These are phyloP conservation scores for Botrytis fragariae DNA, from an alignment of 2,329 filamentous ascomycete species.

Conservation along the genomic window DNA sequence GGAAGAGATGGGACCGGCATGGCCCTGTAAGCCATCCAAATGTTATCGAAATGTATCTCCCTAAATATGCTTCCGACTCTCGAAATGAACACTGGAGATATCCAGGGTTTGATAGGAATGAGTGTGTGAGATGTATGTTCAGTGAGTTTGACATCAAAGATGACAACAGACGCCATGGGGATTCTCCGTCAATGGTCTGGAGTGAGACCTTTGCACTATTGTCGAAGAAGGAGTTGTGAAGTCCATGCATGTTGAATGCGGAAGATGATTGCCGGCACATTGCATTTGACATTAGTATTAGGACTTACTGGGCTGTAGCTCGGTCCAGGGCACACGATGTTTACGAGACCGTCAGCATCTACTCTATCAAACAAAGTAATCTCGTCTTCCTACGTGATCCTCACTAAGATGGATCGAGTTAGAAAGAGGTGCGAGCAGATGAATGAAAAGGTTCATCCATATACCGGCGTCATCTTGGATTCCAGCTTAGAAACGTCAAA, in stretches of 20 bases:
- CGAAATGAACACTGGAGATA: neutral
- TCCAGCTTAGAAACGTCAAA: constrained; percentile 8
- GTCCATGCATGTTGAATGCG: neutral
- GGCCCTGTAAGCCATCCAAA: neutral
- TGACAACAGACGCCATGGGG: constrained; percentile 15
- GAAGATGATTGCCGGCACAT: constrained; percentile 9
- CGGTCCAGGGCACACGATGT: neutral
- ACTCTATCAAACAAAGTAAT: neutral
- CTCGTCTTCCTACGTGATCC: neutral
- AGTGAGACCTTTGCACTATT: neutral
- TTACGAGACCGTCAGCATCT: neutral
- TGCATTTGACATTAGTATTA: constrained; percentile 8
- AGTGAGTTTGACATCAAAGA: constrained; percentile 5
- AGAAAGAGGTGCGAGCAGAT: neutral
- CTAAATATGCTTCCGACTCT: neutral
- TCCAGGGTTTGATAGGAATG: neutral
- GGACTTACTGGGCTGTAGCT: neutral
- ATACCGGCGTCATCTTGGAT: neutral
- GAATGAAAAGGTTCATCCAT: neutral
- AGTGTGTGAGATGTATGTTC: neutral
- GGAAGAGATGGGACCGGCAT: neutral
- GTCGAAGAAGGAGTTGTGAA: neutral
- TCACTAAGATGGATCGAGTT: neutral
- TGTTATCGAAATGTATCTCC: neutral
- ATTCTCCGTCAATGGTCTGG: constrained; percentile 3